phyloP scores from a whole-genome alignment of 352 stramenopile genomes.

The Phytophthora colocasiae region DNA sequence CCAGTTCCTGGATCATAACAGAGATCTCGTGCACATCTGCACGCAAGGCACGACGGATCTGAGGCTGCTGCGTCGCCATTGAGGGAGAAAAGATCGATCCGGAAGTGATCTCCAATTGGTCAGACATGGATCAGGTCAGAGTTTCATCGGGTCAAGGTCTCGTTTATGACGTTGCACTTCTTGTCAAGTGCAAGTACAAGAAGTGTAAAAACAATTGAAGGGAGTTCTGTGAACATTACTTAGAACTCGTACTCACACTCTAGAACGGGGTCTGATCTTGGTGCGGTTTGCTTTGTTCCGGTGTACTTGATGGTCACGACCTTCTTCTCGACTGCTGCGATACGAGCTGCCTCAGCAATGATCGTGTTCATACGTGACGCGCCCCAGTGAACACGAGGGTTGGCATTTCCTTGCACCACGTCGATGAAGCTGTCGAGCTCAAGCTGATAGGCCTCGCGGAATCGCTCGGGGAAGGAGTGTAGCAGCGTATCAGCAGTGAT shows the following conservation, averaged over 20 bases:
- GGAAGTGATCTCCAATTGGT: slow-evolving; percentile 4
- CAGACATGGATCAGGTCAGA: not conserved
- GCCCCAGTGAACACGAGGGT: slow-evolving; percentile 69
- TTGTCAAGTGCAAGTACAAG: too few species aligned
- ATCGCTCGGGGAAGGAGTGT: slow-evolving; percentile 92
- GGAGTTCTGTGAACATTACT: not conserved
- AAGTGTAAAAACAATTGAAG: not conserved
- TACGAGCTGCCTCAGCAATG: slow-evolving; percentile 73
- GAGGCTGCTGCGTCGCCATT: slow-evolving; percentile 22
- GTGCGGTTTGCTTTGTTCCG: slow-evolving; percentile 54
- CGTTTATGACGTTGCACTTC: too few species aligned
- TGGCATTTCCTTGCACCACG: slow-evolving; percentile 48
- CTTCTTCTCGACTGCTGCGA: slow-evolving; percentile 71
- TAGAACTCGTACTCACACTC: slow-evolving; percentile 66
- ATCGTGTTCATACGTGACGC: slow-evolving; percentile 81
- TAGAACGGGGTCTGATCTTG: slow-evolving; percentile 54
- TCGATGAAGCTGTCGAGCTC: slow-evolving; percentile 89
- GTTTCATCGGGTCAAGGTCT: too few species aligned
- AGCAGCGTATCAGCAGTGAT: slow-evolving; percentile 60
- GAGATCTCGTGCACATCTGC: slow-evolving; percentile 30
- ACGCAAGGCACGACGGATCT: slow-evolving; percentile 34
- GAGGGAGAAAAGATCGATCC: not conserved
- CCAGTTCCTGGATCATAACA: slow-evolving; percentile 37
- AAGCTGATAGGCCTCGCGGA: slow-evolving; percentile 83
- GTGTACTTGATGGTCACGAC: slow-evolving; percentile 69